Evolutionary conservation across 2,329 filamentous ascomycete genomes (phyloP), one percentile per base, ranked within the genome.

Genomic region (Colletotrichum australisinense): DNA sequence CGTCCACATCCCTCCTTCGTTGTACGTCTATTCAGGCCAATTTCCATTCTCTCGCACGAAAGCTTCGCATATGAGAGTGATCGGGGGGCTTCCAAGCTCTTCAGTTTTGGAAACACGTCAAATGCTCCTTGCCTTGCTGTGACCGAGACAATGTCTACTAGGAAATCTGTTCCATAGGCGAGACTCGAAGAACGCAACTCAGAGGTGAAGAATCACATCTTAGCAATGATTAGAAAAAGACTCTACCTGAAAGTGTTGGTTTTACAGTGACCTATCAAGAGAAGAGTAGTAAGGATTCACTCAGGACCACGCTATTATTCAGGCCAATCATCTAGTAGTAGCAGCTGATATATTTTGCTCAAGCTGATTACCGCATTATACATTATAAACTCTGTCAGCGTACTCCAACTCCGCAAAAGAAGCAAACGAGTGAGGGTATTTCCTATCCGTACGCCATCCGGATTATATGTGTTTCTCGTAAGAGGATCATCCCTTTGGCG

Each of bases 391-490:
- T 19, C 16, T 46, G 5, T 24, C 14, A 55, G 4, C 14, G 7
- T 32, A 14, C 14, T 59, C 5, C 26, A 3, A 4, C 12, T 58
- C 49, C 19, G 16, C 28, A 6, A 9, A 22, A 14, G 26, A 69
- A 28, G 1, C 59, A 60, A 72, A 28, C 53, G 59, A 72, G 42
- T 49, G 66, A 72, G 59, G 66, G 66, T 60, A 64, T 64, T 42
- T 69, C 65, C 59, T 46, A 12, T 53, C n/a, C 22, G 35, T 24
- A 56, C 30, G 49, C 69, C 70, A 30, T 26, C 42, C 16, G 32
- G 14, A 56, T 55, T 38, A 60, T 63, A 26, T 14, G 30, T 8
- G 24, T 42, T n/a, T 9, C 52, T 22, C 7, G 49, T 19, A 16
- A 6, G 22, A 9, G 5, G n/a, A 55, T n/a, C 8, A 1, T 11